Evolutionary conservation across 2,329 filamentous ascomycete species (phyloP), one percentile per base, ranked within the genome.

Genomic region (Neopestalotiopsis sp.): DNA sequence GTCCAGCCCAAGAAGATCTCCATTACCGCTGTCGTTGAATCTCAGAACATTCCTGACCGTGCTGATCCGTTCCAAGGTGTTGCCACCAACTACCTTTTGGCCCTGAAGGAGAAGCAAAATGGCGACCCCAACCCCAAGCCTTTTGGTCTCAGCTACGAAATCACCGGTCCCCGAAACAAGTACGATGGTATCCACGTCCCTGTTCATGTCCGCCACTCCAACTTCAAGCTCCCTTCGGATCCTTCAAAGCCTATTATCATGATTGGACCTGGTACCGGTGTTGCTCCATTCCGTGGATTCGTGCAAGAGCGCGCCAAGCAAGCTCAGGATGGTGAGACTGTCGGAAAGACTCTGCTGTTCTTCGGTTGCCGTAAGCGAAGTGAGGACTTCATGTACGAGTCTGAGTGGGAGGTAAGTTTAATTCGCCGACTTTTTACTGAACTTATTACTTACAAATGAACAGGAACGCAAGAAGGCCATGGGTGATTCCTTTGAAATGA

Each of bases 191-290:
- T 98, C 70, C 95, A 97, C 78, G 92, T 98, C 30, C 96, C 96
- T 3, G 94, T 99, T 14, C 96, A 99, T 79, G 91, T 99, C 70
- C 94, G 96, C 73, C 95, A 98, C 84, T 98, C 96, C 73, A 99
- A 98, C 86, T 99, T 99, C 89, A 98, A 98, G 86, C 89, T 99
- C 38, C 96, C 96, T 9, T 98, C 96, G 17, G 95, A 99, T 76
- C 94, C 96, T 4, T 90, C 92, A 63, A 97, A 97, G 83, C 96
- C 96, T 38, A 86, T 99, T 75, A 97, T 99, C 80, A 95, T 98
- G 91, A 90, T 98, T 74, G 96, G 96, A 30, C 96, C 96, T 13
- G 96, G 96, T 78, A 98, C 96, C 66, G 96, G 96, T 85, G 94
- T 98, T 67, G 96, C 96, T 32, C 96, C 96, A 20, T 98, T 99